Evolutionary conservation across 1,284 basidiomycete species (phyloP).

Genomic region (Austroboletus rostrupii): DNA sequence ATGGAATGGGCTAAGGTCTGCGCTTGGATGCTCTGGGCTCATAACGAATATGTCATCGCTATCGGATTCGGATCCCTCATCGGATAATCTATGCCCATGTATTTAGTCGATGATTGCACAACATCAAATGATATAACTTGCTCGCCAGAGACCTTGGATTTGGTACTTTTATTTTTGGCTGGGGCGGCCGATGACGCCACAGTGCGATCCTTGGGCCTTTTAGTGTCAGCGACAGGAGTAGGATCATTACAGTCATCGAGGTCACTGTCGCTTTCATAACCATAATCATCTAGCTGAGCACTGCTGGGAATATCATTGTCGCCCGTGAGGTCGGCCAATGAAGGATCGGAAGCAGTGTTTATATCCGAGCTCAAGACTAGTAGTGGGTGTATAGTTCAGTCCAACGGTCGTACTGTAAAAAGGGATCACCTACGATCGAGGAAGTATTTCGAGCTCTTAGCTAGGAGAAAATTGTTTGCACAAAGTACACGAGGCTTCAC

Average conservation of each 20-base stretch:
- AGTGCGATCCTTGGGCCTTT: not conserved
- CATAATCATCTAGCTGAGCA: constrained; percentile 18
- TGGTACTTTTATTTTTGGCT: not conserved
- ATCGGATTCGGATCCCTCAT: constrained; percentile 14
- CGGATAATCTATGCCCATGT: constrained; percentile 6
- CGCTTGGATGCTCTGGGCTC: constrained; percentile 11
- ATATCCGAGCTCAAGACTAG: constrained; percentile 20
- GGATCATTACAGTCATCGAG: constrained; percentile 21
- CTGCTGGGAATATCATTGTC: constrained; percentile 9
- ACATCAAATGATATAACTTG: not conserved
- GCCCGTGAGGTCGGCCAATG: constrained; percentile 16
- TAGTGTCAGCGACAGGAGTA: not conserved
- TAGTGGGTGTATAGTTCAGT: not conserved
- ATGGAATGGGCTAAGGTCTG: not conserved
- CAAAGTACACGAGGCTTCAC: constrained; percentile 20
- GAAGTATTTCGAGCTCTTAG: constrained; percentile 24
- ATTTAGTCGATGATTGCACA: not conserved
- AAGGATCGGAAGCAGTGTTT: constrained; percentile 5
- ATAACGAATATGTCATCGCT: constrained; percentile 24
- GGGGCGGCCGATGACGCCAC: not conserved
- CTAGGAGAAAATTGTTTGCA: constrained; percentile 21
- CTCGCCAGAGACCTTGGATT: constrained; percentile 10
- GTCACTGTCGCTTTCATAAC: constrained; percentile 28
- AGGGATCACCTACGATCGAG: constrained; percentile 13
- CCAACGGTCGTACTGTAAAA: not conserved